phyloP scores from a whole-genome alignment of 768 basidiomycete species.

The Trametes sanguinea region DNA sequence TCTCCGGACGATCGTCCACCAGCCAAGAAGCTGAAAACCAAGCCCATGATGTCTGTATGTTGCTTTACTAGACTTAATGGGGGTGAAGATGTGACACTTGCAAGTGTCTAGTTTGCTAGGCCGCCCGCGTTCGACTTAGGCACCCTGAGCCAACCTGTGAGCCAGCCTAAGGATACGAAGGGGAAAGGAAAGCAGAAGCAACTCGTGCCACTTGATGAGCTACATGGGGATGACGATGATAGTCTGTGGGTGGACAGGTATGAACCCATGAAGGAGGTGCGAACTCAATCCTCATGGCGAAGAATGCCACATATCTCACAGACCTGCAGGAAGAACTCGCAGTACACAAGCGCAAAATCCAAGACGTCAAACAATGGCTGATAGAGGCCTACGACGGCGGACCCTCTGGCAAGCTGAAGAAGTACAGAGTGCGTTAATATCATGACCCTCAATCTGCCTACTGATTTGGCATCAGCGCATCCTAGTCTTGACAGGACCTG shows the following conservation, averaged over 20 bases:
- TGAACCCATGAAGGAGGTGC: conserved; percentile 34
- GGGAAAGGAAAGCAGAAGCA: conserved; percentile 31
- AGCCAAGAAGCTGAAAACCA: conserved; percentile 28
- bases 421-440: conserved; percentile 64
- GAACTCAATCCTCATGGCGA: not conserved
- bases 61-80: not conserved
- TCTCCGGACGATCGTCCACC: conserved; percentile 21
- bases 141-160: conserved; percentile 11
- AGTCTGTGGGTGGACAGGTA: conserved; percentile 39
- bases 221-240: not conserved
- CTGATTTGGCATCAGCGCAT: conserved; percentile 56
- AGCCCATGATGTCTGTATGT: conserved; percentile 28
- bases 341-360: conserved; percentile 78
- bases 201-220: not conserved
- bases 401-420: conserved; percentile 60
- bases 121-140: conserved; percentile 27
- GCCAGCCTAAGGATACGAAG: conserved; percentile 9
- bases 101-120: conserved; percentile 22
- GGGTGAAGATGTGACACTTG: not conserved
- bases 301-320: not conserved
- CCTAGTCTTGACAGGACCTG: conserved; percentile 82
- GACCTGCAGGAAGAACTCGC: conserved; percentile 63
- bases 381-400: conserved; percentile 71
- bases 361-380: conserved; percentile 76
- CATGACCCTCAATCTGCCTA: not conserved